Conservation (phyloP, 352 stramenopile species). For the Ophiocytium majus region DNA sequence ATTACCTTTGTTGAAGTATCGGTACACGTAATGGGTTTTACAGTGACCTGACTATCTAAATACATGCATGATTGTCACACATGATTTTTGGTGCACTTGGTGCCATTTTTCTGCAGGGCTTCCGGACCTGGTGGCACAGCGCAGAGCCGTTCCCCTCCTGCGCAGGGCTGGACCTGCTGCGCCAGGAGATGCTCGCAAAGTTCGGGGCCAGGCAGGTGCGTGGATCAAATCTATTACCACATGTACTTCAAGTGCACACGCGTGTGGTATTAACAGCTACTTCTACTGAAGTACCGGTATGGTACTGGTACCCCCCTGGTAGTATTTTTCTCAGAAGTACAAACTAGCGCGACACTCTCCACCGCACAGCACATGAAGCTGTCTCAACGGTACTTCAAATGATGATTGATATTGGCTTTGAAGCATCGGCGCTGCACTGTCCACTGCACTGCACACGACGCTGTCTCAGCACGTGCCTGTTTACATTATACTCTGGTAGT, state of each 20-base stretch:
- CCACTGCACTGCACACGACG: too few species aligned
- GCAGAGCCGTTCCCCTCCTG: not conserved
- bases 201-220: not conserved
- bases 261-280: not conserved
- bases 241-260: not conserved
- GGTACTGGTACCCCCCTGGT: not conserved
- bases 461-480: too few species aligned
- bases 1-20: not conserved
- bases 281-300: not conserved
- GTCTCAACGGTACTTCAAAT: not conserved
- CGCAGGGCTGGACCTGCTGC: not conserved
- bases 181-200: slow-evolving; percentile 1
- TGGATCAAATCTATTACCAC: not conserved
- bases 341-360: not conserved
- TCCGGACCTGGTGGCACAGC: not conserved
- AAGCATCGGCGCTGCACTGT: too few species aligned
- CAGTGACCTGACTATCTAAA: too few species aligned
- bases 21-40: too few species aligned
- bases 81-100: not conserved
- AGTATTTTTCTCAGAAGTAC: not conserved
- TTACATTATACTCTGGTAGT: too few species aligned
- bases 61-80: not conserved
- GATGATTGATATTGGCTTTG: too few species aligned
- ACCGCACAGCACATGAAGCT: not conserved
- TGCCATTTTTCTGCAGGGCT: not conserved